A percentile compares a stretch with the other conserved stretches of the same genome.
phyloP scores from a whole-genome alignment of 257 asterid species.

The Nicotiana tomentosiformis region DNA sequence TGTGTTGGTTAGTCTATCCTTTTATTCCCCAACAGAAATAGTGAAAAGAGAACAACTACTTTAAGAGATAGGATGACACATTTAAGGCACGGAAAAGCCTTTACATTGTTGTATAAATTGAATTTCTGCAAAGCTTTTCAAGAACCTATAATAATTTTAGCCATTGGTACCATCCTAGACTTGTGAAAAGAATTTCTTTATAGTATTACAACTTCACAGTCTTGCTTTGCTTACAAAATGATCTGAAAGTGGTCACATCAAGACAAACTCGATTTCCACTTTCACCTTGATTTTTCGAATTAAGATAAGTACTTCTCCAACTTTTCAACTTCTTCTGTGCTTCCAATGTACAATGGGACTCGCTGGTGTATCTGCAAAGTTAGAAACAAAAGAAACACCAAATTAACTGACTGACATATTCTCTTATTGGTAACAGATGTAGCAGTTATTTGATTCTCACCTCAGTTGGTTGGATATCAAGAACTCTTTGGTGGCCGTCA shows the following conservation, averaged over 20 bases:
- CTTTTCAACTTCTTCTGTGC: conserved; percentile 82
- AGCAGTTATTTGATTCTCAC: conserved; percentile 39
- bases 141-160: neutral
- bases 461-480: conserved; percentile 85
- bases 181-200: neutral
- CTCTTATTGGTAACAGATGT: neutral
- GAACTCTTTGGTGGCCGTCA: conserved; percentile 70
- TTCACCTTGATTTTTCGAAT: conserved; percentile 2
- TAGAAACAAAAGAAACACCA: conserved; percentile 5
- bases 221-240: neutral
- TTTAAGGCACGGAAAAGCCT: neutral
- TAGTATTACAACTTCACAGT: neutral
- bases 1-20: neutral
- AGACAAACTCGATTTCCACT: neutral
- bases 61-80: neutral
- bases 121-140: neutral
- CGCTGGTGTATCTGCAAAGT: conserved; percentile 71
- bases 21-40: neutral
- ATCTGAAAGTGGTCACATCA: conserved; percentile 5
- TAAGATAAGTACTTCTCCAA: conserved; percentile 78
- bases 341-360: conserved; percentile 84
- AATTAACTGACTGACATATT: neutral
- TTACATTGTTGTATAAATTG: neutral
- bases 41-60: neutral
- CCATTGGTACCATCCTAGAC: neutral